These are phyloP conservation scores for Cyberlindnera samutprakarnensis DNA, from an alignment of 805 yeast genomes.

Conservation along the genomic window DNA sequence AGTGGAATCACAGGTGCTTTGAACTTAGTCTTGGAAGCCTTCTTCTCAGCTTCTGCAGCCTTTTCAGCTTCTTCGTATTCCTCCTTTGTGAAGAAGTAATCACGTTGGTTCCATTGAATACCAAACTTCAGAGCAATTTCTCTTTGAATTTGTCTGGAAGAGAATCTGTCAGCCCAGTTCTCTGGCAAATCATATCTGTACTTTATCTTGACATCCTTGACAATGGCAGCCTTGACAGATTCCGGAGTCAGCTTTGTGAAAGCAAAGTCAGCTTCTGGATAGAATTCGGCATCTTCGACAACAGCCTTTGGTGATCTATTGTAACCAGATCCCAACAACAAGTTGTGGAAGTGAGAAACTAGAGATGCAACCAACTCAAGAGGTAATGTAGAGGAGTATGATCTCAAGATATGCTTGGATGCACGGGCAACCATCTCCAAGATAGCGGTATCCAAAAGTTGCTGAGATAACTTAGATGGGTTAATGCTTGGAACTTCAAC, in stretches of 20 bases:
- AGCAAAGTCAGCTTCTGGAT: slow-evolving; percentile 30
- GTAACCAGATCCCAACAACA: slow-evolving; percentile 48
- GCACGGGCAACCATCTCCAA: slow-evolving; percentile 76
- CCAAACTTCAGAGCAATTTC: slow-evolving; percentile 75
- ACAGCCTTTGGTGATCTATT: slow-evolving; percentile 33
- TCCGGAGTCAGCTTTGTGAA: slow-evolving; percentile 41
- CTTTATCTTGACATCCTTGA: slow-evolving; percentile 48
- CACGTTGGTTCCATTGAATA: slow-evolving; percentile 64
- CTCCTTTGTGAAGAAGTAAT: slow-evolving; percentile 32
- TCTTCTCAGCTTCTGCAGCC: slow-evolving; percentile 19
- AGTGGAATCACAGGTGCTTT: slow-evolving; percentile 2
- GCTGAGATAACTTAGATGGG: slow-evolving; percentile 8
- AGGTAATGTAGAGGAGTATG: slow-evolving; percentile 38
- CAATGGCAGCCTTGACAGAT: slow-evolving; percentile 36
- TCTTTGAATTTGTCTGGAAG: slow-evolving; percentile 46
- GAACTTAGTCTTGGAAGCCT: slow-evolving; percentile 27
- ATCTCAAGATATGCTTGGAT: slow-evolving; percentile 64
- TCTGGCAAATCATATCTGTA: slow-evolving; percentile 53
- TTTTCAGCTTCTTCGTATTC: slow-evolving; percentile 4
- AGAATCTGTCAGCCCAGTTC: slow-evolving; percentile 36
- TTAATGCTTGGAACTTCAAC: slow-evolving; percentile 10
- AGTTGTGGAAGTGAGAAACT: slow-evolving; percentile 65
- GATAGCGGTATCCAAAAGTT: slow-evolving; percentile 11
- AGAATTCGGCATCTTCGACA: slow-evolving; percentile 38
- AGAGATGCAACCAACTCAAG: slow-evolving; percentile 47